These are phyloP conservation scores for Skeletonema costatum DNA, from an alignment of 108 stramenopile genomes.

Conservation along the genomic window DNA sequence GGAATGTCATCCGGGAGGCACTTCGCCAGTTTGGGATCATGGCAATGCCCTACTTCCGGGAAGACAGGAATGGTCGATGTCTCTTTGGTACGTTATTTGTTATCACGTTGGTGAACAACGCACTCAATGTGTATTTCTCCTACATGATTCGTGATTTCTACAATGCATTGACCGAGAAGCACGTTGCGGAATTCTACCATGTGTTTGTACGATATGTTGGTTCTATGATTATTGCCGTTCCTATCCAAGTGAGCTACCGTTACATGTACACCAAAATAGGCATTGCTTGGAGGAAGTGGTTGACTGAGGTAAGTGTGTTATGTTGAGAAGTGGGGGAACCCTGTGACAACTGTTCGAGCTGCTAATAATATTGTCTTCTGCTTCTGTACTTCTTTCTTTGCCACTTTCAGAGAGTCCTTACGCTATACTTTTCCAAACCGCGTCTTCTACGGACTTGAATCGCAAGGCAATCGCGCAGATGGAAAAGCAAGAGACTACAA, in stretches of 20 bases:
- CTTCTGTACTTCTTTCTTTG: background rate
- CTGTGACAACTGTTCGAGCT: background rate
- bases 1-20: conserved; percentile 12
- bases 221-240: conserved; percentile 59
- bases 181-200: conserved; percentile 54
- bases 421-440: conserved; percentile 61
- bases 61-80: conserved; percentile 27
- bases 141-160: conserved; percentile 84
- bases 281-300: conserved; percentile 84
- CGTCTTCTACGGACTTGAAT: conserved; percentile 62
- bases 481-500: conserved; percentile 4
- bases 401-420: conserved; percentile 26
- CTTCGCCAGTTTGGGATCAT: conserved; percentile 40
- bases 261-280: conserved; percentile 53
- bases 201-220: conserved; percentile 52
- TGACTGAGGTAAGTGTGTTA: conserved; percentile 52
- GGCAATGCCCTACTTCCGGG: conserved; percentile 58
- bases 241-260: conserved; percentile 77
- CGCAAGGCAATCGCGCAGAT: background rate
- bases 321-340: background rate
- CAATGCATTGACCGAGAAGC: conserved; percentile 66
- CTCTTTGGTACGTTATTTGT: conserved; percentile 53
- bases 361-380: background rate
- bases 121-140: conserved; percentile 72
- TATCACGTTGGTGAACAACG: conserved; percentile 69